Conservation (phyloP, 2,329 filamentous ascomycete genomes). For the Colletotrichum zoysiae region DNA sequence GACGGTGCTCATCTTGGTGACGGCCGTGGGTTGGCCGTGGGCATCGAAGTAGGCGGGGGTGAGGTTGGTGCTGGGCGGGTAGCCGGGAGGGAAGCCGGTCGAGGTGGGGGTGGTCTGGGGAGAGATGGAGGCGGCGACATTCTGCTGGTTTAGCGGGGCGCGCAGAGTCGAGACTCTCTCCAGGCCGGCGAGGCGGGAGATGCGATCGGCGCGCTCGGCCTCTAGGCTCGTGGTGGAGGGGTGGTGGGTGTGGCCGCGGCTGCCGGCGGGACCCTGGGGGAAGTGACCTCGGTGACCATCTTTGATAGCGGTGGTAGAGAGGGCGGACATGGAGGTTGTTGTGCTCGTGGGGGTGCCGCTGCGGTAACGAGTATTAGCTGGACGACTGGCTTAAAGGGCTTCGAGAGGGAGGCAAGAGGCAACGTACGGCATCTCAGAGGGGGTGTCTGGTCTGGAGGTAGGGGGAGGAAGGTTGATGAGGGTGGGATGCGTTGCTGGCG, state of each 20-base stretch:
- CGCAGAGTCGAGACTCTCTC: slow-evolving; percentile 87
- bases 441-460: slow-evolving; percentile 85
- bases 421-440: slow-evolving; percentile 89
- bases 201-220: slow-evolving; percentile 93
- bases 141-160: slow-evolving; percentile 54
- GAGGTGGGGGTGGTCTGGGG: slow-evolving; percentile 67
- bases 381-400: neutral
- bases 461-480: slow-evolving; percentile 88
- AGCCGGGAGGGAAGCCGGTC: slow-evolving; percentile 57
- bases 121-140: slow-evolving; percentile 53
- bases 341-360: slow-evolving; percentile 94
- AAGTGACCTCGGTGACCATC: slow-evolving; percentile 91
- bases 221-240: slow-evolving; percentile 81
- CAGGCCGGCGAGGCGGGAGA: slow-evolving; percentile 92
- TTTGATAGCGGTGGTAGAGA: slow-evolving; percentile 96
- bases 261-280: slow-evolving; percentile 65
- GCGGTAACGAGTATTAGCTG: slow-evolving; percentile 43
- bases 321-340: slow-evolving; percentile 89
- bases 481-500: slow-evolving; percentile 67
- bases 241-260: slow-evolving; percentile 69
- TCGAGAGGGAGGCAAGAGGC: slow-evolving; percentile 12
- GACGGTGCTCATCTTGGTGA: slow-evolving; percentile 88
- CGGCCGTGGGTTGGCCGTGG: slow-evolving; percentile 74
- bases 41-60: slow-evolving; percentile 85
- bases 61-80: slow-evolving; percentile 52